Percentiles rank a stretch among this genome's conserved stretches.
These are phyloP conservation scores for Apium graveolens DNA, from an alignment of 129 eudicot genomes.

Conservation along the genomic window DNA sequence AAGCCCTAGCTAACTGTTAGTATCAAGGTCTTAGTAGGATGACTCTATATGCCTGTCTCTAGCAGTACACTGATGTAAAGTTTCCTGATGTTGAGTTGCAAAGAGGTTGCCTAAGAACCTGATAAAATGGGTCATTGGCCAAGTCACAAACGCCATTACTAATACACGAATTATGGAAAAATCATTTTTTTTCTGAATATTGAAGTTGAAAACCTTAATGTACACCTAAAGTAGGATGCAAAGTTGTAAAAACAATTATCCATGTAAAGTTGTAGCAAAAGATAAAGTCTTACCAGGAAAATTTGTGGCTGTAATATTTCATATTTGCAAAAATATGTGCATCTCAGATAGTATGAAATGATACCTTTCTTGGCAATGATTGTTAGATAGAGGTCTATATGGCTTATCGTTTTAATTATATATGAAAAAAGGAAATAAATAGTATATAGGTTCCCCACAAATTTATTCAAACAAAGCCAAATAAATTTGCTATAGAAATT, in stretches of 20 bases:
- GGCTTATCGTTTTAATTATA: no score
- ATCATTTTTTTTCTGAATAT: neutral
- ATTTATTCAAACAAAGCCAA: no score
- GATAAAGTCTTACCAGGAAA: neutral
- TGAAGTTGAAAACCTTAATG: neutral
- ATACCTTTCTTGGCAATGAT: neutral
- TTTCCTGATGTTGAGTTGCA: neutral
- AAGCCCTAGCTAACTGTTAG: constrained; percentile 12
- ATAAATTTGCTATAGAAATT: no score
- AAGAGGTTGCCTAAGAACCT: neutral
- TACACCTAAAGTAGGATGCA: neutral
- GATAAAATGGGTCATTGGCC: neutral
- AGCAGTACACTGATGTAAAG: neutral
- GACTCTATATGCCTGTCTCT: neutral
- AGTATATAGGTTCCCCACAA: no score
- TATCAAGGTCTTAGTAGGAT: neutral
- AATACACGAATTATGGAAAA: neutral
- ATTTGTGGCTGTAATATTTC: neutral
- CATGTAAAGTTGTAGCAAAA: no score
- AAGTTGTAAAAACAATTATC: neutral
- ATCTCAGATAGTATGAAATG: neutral
- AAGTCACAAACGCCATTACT: neutral
- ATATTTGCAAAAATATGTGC: neutral
- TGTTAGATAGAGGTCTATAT: neutral
- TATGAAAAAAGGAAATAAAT: no score